Conservation (phyloP, 805 yeast species). For the Nakazawaea holstii region DNA sequence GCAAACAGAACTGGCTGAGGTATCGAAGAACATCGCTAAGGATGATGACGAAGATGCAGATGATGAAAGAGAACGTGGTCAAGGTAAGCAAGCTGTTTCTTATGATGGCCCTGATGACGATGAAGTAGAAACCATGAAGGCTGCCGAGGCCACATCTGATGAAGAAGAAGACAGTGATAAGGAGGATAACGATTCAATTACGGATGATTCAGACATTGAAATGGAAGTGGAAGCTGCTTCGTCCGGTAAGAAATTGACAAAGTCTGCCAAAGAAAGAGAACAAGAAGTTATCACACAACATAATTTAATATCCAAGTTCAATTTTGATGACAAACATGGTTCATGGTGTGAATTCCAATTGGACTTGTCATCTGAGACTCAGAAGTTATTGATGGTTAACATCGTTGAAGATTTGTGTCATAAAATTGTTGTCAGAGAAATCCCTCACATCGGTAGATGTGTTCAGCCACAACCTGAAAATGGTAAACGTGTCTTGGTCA, state of each 20-base stretch:
- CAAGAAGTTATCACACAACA: slow-evolving; percentile 71
- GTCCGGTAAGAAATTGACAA: slow-evolving; percentile 35
- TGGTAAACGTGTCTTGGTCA: slow-evolving; percentile 73
- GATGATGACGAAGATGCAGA: slow-evolving; percentile 56
- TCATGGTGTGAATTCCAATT: slow-evolving; percentile 90
- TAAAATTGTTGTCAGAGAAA: slow-evolving; percentile 86
- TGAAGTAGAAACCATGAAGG: slow-evolving; percentile 83
- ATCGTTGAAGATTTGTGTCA: slow-evolving; percentile 90
- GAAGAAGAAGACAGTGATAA: slow-evolving; percentile 45
- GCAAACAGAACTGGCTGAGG: slow-evolving; percentile 34
- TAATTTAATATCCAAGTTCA: slow-evolving; percentile 68
- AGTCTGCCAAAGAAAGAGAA: slow-evolving; percentile 79
- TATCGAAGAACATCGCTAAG: slow-evolving; percentile 23
- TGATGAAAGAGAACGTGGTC: slow-evolving; percentile 54
- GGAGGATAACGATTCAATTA: slow-evolving; percentile 28
- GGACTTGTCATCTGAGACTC: slow-evolving; percentile 78
- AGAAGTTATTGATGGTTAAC: slow-evolving; percentile 95
- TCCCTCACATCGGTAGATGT: slow-evolving; percentile 89
- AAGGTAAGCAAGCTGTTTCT: slow-evolving; percentile 81
- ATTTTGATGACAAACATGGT: slow-evolving; percentile 85
- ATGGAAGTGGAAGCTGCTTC: slow-evolving; percentile 26
- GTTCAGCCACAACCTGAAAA: slow-evolving; percentile 69
- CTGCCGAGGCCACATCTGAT: slow-evolving; percentile 73
- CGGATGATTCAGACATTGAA: slow-evolving; percentile 40
- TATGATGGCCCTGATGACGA: slow-evolving; percentile 96